These are phyloP conservation scores for Colletotrichum gigasporum DNA, from an alignment of 2,329 filamentous ascomycete species.

Conservation along the genomic window DNA sequence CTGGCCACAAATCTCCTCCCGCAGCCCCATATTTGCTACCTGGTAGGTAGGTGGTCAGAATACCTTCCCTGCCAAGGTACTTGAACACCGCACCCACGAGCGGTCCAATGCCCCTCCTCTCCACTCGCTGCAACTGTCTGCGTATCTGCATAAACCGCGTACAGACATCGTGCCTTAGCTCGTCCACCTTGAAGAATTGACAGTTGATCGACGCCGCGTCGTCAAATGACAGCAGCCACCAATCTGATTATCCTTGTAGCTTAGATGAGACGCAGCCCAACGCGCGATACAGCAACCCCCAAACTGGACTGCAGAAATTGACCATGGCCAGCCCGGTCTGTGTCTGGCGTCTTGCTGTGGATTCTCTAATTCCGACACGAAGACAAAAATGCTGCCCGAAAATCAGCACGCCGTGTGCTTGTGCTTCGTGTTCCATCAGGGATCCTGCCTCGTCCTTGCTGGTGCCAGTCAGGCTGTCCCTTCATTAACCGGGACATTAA, in stretches of 20 bases:
- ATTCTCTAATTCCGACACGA: too few relatives aligned
- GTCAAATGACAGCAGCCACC: neutral
- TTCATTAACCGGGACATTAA: neutral
- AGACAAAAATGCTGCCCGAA: neutral
- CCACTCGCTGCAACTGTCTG: neutral
- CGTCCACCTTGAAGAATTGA: conserved; percentile 10
- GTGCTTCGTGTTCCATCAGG: neutral
- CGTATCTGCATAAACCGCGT: neutral
- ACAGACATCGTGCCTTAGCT: neutral
- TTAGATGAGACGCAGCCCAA: neutral
- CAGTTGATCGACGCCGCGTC: neutral
- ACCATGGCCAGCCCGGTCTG: too few relatives aligned
- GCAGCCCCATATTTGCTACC: too few relatives aligned
- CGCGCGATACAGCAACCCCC: neutral
- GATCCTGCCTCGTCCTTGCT: neutral
- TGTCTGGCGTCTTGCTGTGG: too few relatives aligned
- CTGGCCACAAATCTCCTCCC: neutral
- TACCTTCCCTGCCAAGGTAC: too few relatives aligned
- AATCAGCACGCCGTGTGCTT: neutral
- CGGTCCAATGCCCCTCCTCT: neutral
- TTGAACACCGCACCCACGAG: neutral
- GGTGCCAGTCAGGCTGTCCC: neutral
- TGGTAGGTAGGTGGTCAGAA: too few relatives aligned
- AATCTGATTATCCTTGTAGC: neutral
- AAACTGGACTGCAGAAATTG: too few relatives aligned